Base-by-base conservation (phyloP, 2,329 filamentous ascomycete species). In the Cadophora malorum region DNA sequence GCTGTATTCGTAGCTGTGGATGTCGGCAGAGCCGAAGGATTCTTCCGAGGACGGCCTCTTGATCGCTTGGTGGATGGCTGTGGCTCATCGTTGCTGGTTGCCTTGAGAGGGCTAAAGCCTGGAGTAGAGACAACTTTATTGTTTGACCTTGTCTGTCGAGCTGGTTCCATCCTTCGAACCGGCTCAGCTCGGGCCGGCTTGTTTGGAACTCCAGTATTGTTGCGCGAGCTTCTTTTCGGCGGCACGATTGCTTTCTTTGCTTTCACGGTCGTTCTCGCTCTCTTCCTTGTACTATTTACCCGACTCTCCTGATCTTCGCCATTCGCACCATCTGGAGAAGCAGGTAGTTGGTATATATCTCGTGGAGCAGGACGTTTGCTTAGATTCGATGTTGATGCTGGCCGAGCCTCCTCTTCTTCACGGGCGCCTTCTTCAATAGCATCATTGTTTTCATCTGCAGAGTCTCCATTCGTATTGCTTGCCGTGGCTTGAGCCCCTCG, bases 1-100 rank as follows among this genome's bases (percentile, higher is more conserved):
- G 45, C n/a, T 49, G 19, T 49, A 8, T 21, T 49, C n/a, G 19
- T 21, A 14, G 45, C 25, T 19, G 21, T 5, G 7, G 45, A 5
- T 16, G 28, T 41, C 10, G 10, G 10, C 10, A 28, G 19, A 4
- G 35, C 14, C 10, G 21, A 21, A 21, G 21, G 33, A 25, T 64
- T 53, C 63, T 55, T 68, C 19, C 19, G 38, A 41, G 64, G 69
- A 21, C 63, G 65, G 23, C 59, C 63, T 33, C 60, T 67, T 38
- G 21, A 50, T 55, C 63, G 53, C 31, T 58, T 58, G 8, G 45
- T 41, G 8, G 45, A 16, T 53, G 52, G 6, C 19, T 38, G 49
- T 16, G 61, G 19, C 8, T 33, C 19, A 33, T 12, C 33, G 53
- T 41, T 16, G 4, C 45, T 31, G 58, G 9, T 47, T 10, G 38